A percentile compares a stretch with the other conserved stretches of the same genome.
phyloP scores from a whole-genome alignment of 208 protist genomes.

The Wallacemonas sp. region DNA sequence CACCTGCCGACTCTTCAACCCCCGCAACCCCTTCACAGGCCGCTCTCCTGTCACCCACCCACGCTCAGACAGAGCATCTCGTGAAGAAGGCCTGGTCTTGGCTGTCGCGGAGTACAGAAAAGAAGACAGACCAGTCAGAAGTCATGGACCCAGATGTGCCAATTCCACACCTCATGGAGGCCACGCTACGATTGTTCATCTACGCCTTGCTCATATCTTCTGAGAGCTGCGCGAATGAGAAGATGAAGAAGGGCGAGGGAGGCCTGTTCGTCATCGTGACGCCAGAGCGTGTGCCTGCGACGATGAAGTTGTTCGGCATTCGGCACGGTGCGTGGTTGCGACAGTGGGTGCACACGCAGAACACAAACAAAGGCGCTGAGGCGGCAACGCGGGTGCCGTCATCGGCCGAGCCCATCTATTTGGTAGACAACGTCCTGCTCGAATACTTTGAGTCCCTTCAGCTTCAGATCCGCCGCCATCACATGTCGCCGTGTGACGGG shows the following conservation, averaged over 20 bases:
- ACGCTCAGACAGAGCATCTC: background rate
- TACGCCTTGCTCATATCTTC: conserved; percentile 30
- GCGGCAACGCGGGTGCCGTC: background rate
- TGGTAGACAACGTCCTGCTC: conserved; percentile 29
- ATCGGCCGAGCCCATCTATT: conserved; percentile 16
- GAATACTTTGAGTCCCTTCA: conserved; percentile 19
- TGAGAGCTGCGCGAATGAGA: background rate
- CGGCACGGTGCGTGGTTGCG: conserved; percentile 21
- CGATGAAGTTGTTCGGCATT: conserved; percentile 45
- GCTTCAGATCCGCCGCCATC: background rate
- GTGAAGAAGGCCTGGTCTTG: background rate
- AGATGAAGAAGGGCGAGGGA: conserved; percentile 2
- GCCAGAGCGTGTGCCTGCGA: conserved; percentile 43
- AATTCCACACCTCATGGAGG: conserved; percentile 11
- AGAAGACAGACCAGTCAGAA: background rate
- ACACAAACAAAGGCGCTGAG: background rate
- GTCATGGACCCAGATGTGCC: background rate
- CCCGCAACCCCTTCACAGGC: background rate
- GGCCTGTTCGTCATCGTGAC: conserved; percentile 45
- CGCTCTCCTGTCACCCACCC: background rate
- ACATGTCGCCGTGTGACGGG: too few relatives aligned
- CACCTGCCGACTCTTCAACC: too few relatives aligned
- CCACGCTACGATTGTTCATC: conserved; percentile 40
- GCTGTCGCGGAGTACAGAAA: background rate
- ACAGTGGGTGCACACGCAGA: background rate